Percentiles rank a stretch among this genome's conserved stretches.
These are phyloP conservation scores for Xylaria arbuscula DNA, from an alignment of 2,329 filamentous ascomycete genomes.

Conservation along the genomic window DNA sequence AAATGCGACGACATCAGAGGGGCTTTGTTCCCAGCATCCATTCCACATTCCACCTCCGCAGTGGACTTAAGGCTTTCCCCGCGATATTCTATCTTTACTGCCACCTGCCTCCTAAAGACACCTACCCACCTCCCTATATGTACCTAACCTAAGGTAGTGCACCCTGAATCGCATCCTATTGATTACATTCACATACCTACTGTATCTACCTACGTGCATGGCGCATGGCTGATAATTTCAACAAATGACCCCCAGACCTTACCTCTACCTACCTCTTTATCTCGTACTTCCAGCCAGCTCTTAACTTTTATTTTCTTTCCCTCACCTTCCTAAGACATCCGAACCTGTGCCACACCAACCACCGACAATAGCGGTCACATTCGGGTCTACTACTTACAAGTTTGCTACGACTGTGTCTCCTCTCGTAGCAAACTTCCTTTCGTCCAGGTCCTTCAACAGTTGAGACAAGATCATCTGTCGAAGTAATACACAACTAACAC, in stretches of 20 bases:
- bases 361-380: not conserved
- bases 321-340: not conserved
- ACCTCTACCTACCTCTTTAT: not conserved
- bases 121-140: not conserved
- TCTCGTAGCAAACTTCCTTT: not conserved
- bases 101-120: constrained; percentile 1
- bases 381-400: too few relatives aligned
- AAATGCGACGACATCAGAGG: constrained; percentile 1
- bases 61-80: constrained; percentile 18
- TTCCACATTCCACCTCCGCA: constrained; percentile 14
- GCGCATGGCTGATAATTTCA: too few relatives aligned
- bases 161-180: too few relatives aligned
- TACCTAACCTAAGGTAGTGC: too few relatives aligned
- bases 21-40: not conserved
- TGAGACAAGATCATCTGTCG: too few relatives aligned
- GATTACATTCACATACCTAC: too few relatives aligned
- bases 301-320: not conserved
- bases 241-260: too few relatives aligned
- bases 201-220: too few relatives aligned
- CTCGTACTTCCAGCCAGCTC: not conserved
- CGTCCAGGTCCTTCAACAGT: too few relatives aligned
- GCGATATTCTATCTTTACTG: constrained; percentile 9
- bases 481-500: too few relatives aligned
- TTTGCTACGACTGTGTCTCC: too few relatives aligned
- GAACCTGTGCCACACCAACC: not conserved